These are phyloP conservation scores for Pseudevernia furfuracea DNA, from an alignment of 495 filamentous ascomycete species.

Conservation along the genomic window DNA sequence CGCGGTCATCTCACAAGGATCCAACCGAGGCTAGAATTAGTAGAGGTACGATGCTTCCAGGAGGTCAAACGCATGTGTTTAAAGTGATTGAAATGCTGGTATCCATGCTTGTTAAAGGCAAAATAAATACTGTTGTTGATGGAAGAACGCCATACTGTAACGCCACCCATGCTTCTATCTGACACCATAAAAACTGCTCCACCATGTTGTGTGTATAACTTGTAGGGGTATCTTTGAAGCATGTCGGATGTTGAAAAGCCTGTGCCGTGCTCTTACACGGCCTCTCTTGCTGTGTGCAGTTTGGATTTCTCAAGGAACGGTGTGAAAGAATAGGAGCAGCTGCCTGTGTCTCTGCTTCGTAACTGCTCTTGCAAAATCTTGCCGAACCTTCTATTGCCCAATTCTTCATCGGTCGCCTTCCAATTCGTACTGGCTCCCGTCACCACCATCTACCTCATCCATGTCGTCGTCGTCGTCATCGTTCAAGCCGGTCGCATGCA, in stretches of 20 bases:
- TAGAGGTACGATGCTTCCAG: neutral
- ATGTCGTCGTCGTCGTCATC: conserved; percentile 44
- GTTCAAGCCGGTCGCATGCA: conserved; percentile 46
- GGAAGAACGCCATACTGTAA: neutral
- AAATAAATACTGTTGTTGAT: neutral
- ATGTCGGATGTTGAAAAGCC: conserved; percentile 4
- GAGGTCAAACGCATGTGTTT: neutral
- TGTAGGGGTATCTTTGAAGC: conserved; percentile 6
- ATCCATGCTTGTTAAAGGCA: neutral
- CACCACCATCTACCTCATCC: conserved; percentile 31
- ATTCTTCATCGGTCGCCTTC: conserved; percentile 21
- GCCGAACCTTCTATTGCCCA: neutral
- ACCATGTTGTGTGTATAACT: neutral
- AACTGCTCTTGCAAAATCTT: neutral
- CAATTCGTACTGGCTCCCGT: conserved; percentile 29
- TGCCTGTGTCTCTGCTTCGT: conserved; percentile 1
- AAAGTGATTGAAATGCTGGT: conserved; percentile 1
- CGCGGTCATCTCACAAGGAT: neutral
- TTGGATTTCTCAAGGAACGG: neutral
- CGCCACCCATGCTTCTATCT: neutral
- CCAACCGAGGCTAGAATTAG: neutral
- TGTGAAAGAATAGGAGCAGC: conserved; percentile 1
- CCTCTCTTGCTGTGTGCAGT: neutral
- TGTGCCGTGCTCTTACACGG: neutral
- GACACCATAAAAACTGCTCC: neutral